Evolutionary conservation across 169 alveolate genomes (phyloP).

Genomic region (Cyclospora cayetanensis): DNA sequence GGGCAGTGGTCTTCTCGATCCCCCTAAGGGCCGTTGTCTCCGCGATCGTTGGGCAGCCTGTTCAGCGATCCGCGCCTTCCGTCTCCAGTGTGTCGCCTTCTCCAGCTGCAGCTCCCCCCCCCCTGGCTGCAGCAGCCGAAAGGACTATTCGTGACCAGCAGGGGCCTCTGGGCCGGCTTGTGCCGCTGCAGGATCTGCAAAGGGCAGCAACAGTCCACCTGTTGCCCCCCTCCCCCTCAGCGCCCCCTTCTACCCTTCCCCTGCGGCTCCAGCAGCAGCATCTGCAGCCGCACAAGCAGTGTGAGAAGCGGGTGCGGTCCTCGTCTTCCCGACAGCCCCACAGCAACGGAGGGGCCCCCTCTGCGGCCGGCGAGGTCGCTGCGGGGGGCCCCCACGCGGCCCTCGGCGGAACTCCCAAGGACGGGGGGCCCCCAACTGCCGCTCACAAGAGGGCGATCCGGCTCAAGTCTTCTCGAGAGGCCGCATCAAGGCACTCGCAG

Average conservation of each 20-base stretch:
- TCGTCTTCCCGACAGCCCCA: neutral
- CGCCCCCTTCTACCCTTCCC: neutral
- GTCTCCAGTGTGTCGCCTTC: neutral
- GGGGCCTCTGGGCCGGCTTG: neutral
- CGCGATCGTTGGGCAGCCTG: neutral
- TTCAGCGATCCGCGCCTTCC: neutral
- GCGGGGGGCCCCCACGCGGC: neutral
- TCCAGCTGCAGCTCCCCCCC: neutral
- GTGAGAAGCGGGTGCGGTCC: neutral
- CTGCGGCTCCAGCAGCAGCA: slow-evolving; percentile 11
- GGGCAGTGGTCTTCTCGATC: slow-evolving; percentile 79
- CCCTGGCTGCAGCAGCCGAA: neutral
- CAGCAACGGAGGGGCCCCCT: neutral
- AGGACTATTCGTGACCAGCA: neutral
- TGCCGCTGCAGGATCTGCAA: neutral
- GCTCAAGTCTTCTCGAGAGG: neutral
- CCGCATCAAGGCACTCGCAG: neutral
- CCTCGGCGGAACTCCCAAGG: neutral
- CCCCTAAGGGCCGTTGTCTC: slow-evolving; percentile 71
- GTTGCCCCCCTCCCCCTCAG: too few relatives aligned
- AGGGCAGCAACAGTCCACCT: neutral
- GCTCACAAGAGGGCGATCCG: neutral
- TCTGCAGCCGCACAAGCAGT: neutral
- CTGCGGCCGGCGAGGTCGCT: neutral
- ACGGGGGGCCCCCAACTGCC: neutral